Percentiles rank a stretch among this genome's conserved stretches.
Conservation (phyloP, 805 yeast genomes). For the Kluyveromyces siamensis region DNA sequence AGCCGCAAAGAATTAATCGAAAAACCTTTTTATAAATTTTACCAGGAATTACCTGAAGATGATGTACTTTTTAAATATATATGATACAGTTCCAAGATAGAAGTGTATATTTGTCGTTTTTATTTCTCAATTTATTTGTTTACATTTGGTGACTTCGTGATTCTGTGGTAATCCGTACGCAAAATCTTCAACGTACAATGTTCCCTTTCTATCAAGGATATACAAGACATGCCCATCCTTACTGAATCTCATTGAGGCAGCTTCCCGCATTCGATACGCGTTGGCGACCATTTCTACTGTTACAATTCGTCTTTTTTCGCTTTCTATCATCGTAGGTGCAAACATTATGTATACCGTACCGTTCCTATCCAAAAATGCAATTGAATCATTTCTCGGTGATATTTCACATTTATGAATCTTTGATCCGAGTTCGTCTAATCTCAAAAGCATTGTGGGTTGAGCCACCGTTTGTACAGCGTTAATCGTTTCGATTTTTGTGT, state of each 20-base stretch:
- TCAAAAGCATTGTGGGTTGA: constrained; percentile 50
- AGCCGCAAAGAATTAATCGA: constrained; percentile 9
- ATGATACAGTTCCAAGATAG: not conserved
- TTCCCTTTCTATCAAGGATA: constrained; percentile 74
- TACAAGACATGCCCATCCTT: constrained; percentile 74
- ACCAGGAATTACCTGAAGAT: not conserved
- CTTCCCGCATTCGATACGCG: constrained; percentile 61
- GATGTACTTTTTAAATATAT: not conserved
- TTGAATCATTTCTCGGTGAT: constrained; percentile 80
- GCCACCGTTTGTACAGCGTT: constrained; percentile 37
- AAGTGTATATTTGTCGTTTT: not conserved
- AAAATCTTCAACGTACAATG: constrained; percentile 72
- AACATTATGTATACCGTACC: constrained; percentile 68
- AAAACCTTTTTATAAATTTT: constrained; percentile 11
- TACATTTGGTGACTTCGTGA: constrained; percentile 57
- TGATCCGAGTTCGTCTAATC: constrained; percentile 74
- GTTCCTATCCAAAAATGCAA: constrained; percentile 70
- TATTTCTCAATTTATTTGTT: constrained; percentile 35
- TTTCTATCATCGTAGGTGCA: constrained; percentile 49
- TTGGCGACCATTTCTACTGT: constrained; percentile 70
- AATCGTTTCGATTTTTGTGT: constrained; percentile 45
- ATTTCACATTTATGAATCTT: constrained; percentile 63
- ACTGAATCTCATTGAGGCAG: constrained; percentile 73
- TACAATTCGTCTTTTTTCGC: constrained; percentile 40
- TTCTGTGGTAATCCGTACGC: constrained; percentile 76